Base-by-base conservation (phyloP, 192 early-diverging fungal genomes). In the Mortierella antarctica region DNA sequence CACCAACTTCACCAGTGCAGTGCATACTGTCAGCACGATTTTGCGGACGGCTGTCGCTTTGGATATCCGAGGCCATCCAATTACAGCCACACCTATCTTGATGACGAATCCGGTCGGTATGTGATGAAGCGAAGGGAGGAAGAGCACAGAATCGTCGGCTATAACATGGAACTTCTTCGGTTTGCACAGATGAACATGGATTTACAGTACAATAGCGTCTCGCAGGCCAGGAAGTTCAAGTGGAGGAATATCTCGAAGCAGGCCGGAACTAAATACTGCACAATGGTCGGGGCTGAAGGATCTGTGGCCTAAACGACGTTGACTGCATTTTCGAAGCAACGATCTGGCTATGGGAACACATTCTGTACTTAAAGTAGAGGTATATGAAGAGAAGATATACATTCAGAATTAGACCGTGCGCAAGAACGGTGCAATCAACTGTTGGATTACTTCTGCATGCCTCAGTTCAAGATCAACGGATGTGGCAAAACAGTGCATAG, bases 81-180 rank as follows among this genome's bases (percentile, higher is more conserved):
- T 18, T 63, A 18, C 11, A 21, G 49, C 41, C n/a, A n/a, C n/a
- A 52, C 60, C 12, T 52, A 62, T 71, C 40, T 71, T 20, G 13
- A 44, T 61, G 53, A 71, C 6, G 21, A 55, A n/a, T n/a, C n/a
- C 2, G 67, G 21, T n/a, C 59, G 53, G 2, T 71, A 71, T 44
- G 70, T 71, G 55, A 42, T 71, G 52, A 59, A 50, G 39, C 49
- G 70, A 55, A 12, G 14, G 9, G 17, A 50, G 20, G 70, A 61
- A 71, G 70, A 71, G 23, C 60, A 54, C 18, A 10, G 42, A 39
- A 42, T 71, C 49, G 64, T 52, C 56, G 61, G 54, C 44, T 72
- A 72, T n/a, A 72, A 72, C n/a, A 63, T 64, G 60, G 70, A 72
- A 6, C 60, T 72, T 23, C 70, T 72, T 50, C 70, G 53, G 40